Conservation (phyloP, 208 protist genomes). For the Strigomonas culicis region DNA sequence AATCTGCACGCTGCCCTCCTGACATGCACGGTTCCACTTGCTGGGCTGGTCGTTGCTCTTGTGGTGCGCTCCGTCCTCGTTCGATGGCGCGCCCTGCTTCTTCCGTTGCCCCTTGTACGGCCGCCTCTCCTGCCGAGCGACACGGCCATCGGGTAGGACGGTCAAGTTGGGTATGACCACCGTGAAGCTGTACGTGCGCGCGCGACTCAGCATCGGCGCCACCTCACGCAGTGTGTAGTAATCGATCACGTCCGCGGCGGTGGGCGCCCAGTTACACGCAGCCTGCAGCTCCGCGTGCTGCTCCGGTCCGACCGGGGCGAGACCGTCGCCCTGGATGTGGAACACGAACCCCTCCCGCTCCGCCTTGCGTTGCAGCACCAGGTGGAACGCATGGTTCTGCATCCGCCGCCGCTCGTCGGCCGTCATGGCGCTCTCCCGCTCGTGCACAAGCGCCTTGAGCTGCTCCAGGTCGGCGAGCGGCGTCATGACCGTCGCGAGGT, state of each 20-base stretch:
- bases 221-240: conserved; percentile 35
- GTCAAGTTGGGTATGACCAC: conserved; percentile 37
- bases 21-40: neutral
- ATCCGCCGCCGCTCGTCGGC: conserved; percentile 30
- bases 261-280: neutral
- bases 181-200: conserved; percentile 60
- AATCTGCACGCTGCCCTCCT: neutral
- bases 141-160: conserved; percentile 22
- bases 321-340: conserved; percentile 36
- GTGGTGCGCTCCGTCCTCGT: neutral
- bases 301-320: conserved; percentile 14
- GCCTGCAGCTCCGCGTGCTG: conserved; percentile 16
- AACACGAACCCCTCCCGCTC: neutral
- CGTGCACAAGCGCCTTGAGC: conserved; percentile 33
- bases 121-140: conserved; percentile 1
- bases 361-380: conserved; percentile 25
- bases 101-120: neutral
- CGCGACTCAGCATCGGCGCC: conserved; percentile 30
- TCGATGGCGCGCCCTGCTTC: neutral
- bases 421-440: conserved; percentile 17
- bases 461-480: conserved; percentile 59
- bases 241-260: conserved; percentile 7
- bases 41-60: neutral
- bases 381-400: conserved; percentile 21
- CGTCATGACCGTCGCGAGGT: conserved; percentile 64